phyloP scores from a whole-genome alignment of 2,329 filamentous ascomycete species.

The Alternaria burnsii region DNA sequence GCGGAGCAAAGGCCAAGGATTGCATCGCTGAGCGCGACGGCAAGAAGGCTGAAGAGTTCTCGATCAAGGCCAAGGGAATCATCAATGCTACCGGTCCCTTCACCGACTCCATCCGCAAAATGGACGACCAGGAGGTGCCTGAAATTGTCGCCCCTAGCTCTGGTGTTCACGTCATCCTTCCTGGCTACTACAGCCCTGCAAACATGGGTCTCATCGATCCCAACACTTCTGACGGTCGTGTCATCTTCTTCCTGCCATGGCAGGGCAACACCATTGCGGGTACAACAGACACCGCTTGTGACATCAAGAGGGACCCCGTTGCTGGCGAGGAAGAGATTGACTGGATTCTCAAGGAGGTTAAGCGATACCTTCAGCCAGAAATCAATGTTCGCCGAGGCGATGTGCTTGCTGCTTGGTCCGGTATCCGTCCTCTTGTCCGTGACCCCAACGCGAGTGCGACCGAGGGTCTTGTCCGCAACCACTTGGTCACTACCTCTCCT shows the following conservation, averaged over 20 bases:
- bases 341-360: slow-evolving; percentile 86
- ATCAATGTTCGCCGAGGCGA: slow-evolving; percentile 86
- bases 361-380: slow-evolving; percentile 81
- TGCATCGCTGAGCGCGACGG: slow-evolving; percentile 72
- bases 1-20: slow-evolving; percentile 77
- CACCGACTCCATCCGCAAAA: slow-evolving; percentile 83
- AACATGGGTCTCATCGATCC: slow-evolving; percentile 91
- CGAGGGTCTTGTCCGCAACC: slow-evolving; percentile 86
- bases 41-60: slow-evolving; percentile 68
- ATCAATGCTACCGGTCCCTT: slow-evolving; percentile 92
- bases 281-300: slow-evolving; percentile 81
- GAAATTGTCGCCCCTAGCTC: slow-evolving; percentile 87
- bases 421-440: slow-evolving; percentile 84
- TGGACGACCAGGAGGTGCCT: slow-evolving; percentile 75
- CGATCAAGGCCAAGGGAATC: slow-evolving; percentile 78
- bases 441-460: slow-evolving; percentile 87
- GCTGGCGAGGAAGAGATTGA: slow-evolving; percentile 85
- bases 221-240: slow-evolving; percentile 83
- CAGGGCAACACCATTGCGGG: slow-evolving; percentile 92
- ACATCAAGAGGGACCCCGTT: slow-evolving; percentile 75
- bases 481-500: slow-evolving; percentile 79
- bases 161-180: slow-evolving; percentile 85
- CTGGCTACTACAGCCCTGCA: slow-evolving; percentile 83
- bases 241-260: slow-evolving; percentile 94
- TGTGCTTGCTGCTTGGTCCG: slow-evolving; percentile 89